Percentiles rank a stretch among this genome's conserved stretches.
phyloP scores from a whole-genome alignment of 2,329 filamentous ascomycete species.

The Beauveria sp. region DNA sequence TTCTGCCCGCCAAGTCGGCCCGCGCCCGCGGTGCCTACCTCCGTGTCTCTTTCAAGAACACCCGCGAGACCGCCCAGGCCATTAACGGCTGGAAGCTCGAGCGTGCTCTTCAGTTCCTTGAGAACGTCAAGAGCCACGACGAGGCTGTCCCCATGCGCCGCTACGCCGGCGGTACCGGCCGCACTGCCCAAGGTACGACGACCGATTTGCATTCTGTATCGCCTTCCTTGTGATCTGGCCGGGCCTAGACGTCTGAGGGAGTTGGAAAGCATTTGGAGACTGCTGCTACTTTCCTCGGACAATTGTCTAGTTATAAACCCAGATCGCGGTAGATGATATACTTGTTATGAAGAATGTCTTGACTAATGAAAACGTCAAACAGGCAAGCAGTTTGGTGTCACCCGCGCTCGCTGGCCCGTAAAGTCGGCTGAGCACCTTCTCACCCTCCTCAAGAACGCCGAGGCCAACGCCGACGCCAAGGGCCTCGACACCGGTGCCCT shows the following conservation, averaged over 20 bases:
- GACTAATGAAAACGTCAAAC: constrained; percentile 24
- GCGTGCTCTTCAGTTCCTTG: constrained; percentile 92
- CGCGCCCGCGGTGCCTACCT: constrained; percentile 98
- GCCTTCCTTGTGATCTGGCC: background rate
- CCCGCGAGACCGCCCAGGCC: constrained; percentile 96
- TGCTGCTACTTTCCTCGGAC: background rate
- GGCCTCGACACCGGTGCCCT: constrained; percentile 96
- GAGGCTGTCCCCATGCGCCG: constrained; percentile 98
- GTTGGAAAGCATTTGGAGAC: background rate
- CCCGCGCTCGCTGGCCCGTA: constrained; percentile 96
- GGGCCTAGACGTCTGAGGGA: background rate
- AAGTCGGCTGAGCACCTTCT: constrained; percentile 99
- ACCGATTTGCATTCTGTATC: background rate
- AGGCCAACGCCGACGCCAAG: constrained; percentile 95
- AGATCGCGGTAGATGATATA: background rate
- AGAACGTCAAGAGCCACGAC: constrained; percentile 95
- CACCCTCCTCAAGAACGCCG: constrained; percentile 93
- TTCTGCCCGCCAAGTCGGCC: constrained; percentile 85
- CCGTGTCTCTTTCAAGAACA: constrained; percentile 99
- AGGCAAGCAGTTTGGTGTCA: constrained; percentile 99
- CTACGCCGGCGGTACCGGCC: constrained; percentile 92
- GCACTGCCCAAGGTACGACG: constrained; percentile 91
- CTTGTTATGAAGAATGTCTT: background rate
- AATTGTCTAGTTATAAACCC: background rate
- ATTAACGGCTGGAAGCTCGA: constrained; percentile 99